A percentile compares a stretch with the other conserved stretches of the same genome.
phyloP scores from a whole-genome alignment of 192 early-diverging fungal species.

The Jimgerdemannia lactiflua region DNA sequence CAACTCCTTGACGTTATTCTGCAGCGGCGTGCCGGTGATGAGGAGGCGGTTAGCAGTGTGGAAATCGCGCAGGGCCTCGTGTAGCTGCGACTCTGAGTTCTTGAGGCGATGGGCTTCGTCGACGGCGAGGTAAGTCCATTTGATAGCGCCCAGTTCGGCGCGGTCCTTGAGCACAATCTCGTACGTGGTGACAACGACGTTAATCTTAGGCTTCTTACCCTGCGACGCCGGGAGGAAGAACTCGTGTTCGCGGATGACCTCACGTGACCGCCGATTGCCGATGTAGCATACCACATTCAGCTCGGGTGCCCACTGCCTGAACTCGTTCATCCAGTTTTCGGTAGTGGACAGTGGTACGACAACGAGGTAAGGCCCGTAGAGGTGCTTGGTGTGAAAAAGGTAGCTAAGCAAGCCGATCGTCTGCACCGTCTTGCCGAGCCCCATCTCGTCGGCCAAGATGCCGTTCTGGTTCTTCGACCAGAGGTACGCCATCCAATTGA shows the following conservation, averaged over 20 bases:
- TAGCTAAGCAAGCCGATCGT: slow-evolving; percentile 92
- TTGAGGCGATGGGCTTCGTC: slow-evolving; percentile 99
- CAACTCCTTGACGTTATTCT: slow-evolving; percentile 96
- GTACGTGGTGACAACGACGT: slow-evolving; percentile 93
- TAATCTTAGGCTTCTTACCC: slow-evolving; percentile 69
- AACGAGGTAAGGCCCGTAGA: slow-evolving; percentile 94
- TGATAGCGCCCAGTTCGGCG: slow-evolving; percentile 71
- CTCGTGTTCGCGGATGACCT: slow-evolving; percentile 93
- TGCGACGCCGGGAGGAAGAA: slow-evolving; percentile 64
- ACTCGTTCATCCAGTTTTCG: slow-evolving; percentile 94
- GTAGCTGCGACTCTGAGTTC: slow-evolving; percentile 92
- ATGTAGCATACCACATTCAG: slow-evolving; percentile 91
- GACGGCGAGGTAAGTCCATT: slow-evolving; percentile 92
- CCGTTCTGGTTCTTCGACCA: slow-evolving; percentile 97
- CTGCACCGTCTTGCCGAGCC: slow-evolving; percentile 97
- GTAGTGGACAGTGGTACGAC: slow-evolving; percentile 97
- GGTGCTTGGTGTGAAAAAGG: slow-evolving; percentile 76
- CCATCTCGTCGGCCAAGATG: slow-evolving; percentile 96
- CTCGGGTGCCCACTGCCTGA: slow-evolving; percentile 92
- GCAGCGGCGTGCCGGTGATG: slow-evolving; percentile 98
- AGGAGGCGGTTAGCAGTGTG: slow-evolving; percentile 87
- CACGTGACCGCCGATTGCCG: slow-evolving; percentile 77
- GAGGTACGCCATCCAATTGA: slow-evolving; percentile 97
- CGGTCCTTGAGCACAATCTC: slow-evolving; percentile 94
- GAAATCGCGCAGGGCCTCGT: slow-evolving; percentile 88